Evolutionary conservation across 1,284 basidiomycete genomes (phyloP).

Genomic region (Leucoagaricus sp.): DNA sequence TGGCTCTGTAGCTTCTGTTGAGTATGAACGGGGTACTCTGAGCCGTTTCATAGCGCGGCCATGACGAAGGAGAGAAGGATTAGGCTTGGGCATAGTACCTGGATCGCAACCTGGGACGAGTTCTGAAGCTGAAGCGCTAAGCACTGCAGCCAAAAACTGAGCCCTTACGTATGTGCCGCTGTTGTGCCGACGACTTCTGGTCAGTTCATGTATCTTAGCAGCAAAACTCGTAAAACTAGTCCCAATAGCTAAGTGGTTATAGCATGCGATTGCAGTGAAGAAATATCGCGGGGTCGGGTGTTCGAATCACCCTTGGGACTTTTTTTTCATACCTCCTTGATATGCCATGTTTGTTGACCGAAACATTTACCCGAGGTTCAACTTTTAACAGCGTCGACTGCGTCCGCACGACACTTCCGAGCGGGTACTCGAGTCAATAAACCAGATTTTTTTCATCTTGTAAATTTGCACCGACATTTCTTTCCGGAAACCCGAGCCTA

Average conservation of each 20-base stretch:
- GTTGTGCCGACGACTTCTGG: too few relatives aligned
- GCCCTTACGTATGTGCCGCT: background rate
- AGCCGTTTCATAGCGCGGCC: slow-evolving; percentile 13
- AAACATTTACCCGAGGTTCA: too few relatives aligned
- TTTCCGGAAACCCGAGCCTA: too few relatives aligned
- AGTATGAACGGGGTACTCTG: slow-evolving; percentile 11
- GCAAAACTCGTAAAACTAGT: slow-evolving; percentile 7
- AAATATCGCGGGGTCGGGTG: slow-evolving; percentile 21
- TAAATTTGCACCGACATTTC: too few relatives aligned
- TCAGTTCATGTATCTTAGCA: background rate
- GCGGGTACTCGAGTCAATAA: too few relatives aligned
- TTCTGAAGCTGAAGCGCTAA: background rate
- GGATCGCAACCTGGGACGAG: background rate
- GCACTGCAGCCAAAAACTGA: background rate
- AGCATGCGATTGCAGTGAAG: slow-evolving; percentile 20
- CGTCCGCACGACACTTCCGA: too few relatives aligned
- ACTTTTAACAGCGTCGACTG: too few relatives aligned
- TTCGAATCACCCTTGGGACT: slow-evolving; percentile 23
- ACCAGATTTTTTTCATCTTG: too few relatives aligned
- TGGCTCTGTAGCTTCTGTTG: slow-evolving; percentile 21
- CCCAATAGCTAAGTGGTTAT: slow-evolving; percentile 22
- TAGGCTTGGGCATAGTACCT: slow-evolving; percentile 24
- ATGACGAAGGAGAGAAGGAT: slow-evolving; percentile 21
- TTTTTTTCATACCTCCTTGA: background rate
- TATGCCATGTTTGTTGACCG: too few relatives aligned